These are phyloP conservation scores for Breynia disticha DNA, from an alignment of 441 rosid species.

Conservation along the genomic window DNA sequence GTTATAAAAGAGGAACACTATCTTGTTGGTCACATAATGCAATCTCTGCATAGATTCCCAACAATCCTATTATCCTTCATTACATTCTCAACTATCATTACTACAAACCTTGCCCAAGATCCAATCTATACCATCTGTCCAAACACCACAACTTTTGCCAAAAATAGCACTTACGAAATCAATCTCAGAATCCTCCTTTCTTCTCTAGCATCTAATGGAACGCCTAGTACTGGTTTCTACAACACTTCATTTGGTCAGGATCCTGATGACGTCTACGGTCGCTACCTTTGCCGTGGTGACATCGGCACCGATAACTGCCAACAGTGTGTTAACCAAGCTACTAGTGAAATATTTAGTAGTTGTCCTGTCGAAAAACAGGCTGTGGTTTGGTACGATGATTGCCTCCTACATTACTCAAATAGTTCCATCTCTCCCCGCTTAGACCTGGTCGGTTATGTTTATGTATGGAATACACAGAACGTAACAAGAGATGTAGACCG, in stretches of 20 bases:
- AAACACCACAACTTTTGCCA: constrained; percentile 3
- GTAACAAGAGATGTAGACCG: not conserved
- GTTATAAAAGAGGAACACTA: too few species aligned
- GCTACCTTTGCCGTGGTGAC: constrained; percentile 1
- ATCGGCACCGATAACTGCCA: not conserved
- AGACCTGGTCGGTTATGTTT: rapidly evolving
- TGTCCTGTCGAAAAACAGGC: constrained; percentile 28
- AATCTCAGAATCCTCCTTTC: constrained; percentile 26
- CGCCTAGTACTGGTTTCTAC: constrained; percentile 9
- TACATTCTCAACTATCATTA: not conserved
- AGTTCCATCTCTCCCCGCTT: constrained; percentile 8
- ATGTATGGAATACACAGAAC: rapidly evolving
- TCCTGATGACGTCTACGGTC: constrained; percentile 22
- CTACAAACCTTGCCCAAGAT: not conserved
- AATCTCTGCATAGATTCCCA: too few species aligned
- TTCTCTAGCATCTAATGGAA: constrained; percentile 23
- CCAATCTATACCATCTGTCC: not conserved
- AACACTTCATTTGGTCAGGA: constrained; percentile 10
- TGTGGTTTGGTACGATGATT: constrained; percentile 32
- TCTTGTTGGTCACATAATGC: too few species aligned
- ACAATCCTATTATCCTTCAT: not conserved
- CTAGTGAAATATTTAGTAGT: not conserved
- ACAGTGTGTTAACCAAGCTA: not conserved
- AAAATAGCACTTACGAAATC: constrained; percentile 25
- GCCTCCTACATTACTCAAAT: constrained; percentile 35